A percentile compares a stretch with the other conserved stretches of the same genome.
phyloP scores from a whole-genome alignment of 768 basidiomycete genomes.

The Boletus reticulatus region DNA sequence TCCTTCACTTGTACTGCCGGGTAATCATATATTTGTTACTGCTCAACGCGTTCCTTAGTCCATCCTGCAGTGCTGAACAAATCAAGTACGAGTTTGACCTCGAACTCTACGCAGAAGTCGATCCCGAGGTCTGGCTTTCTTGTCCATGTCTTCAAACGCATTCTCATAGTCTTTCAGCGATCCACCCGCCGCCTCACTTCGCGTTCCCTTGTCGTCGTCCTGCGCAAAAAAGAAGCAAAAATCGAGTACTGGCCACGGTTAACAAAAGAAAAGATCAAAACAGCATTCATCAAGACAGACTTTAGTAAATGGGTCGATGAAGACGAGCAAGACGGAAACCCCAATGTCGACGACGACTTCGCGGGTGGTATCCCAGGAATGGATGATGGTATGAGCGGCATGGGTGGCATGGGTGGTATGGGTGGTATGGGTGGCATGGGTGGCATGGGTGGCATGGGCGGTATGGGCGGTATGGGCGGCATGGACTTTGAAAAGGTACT shows the following conservation, averaged over 20 bases:
- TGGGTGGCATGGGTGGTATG: background rate
- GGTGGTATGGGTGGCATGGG: background rate
- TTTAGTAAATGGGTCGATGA: conserved; percentile 96
- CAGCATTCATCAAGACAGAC: conserved; percentile 88
- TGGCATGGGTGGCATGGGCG: background rate
- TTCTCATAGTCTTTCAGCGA: conserved; percentile 14
- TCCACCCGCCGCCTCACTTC: conserved; percentile 55
- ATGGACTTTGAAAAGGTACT: conserved; percentile 49
- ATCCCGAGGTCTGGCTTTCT: conserved; percentile 57
- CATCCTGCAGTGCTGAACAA: conserved; percentile 36
- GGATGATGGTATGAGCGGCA: conserved; percentile 24
- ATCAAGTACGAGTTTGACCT: conserved; percentile 74
- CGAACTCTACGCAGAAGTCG: conserved; percentile 72
- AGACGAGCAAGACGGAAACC: conserved; percentile 84
- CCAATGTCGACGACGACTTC: conserved; percentile 38
- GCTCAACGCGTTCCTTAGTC: conserved; percentile 4
- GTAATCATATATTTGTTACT: conserved; percentile 40
- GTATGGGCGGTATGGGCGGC: background rate
- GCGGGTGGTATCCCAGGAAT: conserved; percentile 40
- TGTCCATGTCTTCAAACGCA: background rate
- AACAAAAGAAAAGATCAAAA: conserved; percentile 83
- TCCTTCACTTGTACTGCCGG: conserved; percentile 55
- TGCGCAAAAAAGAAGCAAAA: conserved; percentile 78
- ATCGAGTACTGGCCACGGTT: conserved; percentile 91
- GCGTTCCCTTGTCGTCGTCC: conserved; percentile 62